phyloP scores from a whole-genome alignment of 305 asterid species.

The Rubia occidens region DNA sequence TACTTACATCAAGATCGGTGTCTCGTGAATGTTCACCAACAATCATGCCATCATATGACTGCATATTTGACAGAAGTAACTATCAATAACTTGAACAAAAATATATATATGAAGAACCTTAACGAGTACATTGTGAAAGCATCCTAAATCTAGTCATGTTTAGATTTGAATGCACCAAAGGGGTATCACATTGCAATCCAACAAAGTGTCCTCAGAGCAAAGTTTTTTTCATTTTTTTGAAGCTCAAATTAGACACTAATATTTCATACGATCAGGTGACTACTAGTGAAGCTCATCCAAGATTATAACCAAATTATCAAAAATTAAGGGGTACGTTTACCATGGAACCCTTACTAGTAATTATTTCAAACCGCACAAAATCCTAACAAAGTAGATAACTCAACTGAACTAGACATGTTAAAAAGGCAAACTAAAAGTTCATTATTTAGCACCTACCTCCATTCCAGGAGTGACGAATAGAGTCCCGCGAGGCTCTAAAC shows the following conservation, averaged over 20 bases:
- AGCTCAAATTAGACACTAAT: background rate
- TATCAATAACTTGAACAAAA: background rate
- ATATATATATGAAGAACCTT: background rate
- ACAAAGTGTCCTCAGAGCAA: background rate
- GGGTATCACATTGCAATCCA: background rate
- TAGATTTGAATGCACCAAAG: background rate
- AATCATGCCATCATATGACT: constrained; percentile 99
- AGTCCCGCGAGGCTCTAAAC: constrained; percentile 89
- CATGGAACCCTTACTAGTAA: background rate
- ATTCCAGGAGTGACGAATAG: constrained; percentile 89
- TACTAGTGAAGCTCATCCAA: background rate
- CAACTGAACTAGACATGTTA: constrained; percentile 10
- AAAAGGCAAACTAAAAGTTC: background rate
- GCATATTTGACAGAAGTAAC: constrained; percentile 25
- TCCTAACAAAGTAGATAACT: background rate
- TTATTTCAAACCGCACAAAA: background rate
- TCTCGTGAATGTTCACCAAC: constrained; percentile 98
- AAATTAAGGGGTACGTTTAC: background rate
- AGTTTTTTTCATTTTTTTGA: background rate
- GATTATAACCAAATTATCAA: background rate
- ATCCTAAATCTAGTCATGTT: background rate
- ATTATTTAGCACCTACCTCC: constrained; percentile 44
- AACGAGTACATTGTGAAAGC: background rate
- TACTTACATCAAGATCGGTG: constrained; percentile 89
- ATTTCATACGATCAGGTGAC: background rate